Base-by-base conservation (phyloP, 2,329 filamentous ascomycete genomes). In the Chalaropsis thielavioides region DNA sequence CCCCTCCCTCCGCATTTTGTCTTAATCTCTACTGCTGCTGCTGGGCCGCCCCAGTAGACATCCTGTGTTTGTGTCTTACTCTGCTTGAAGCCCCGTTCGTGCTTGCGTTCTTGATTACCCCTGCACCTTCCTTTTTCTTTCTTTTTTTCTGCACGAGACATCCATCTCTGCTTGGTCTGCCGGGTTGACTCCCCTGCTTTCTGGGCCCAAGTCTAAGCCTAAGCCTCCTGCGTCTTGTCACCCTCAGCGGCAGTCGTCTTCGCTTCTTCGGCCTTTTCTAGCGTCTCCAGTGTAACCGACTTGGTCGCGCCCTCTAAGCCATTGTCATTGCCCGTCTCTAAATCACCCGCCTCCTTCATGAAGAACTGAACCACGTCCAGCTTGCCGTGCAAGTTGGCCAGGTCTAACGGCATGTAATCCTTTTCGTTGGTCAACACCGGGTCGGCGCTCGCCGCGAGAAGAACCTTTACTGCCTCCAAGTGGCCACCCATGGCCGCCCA, bases 401-500 rank as follows among this genome's bases (percentile, higher is more conserved):
- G 78, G 70, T 90, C 89, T 1, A 91, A 78, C 2, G 88, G 84
- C 70, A 92, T 87, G 70, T 95, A 89, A 35, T 95, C 91, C 60
- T 88, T 88, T 72, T 86, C 83, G 73, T 97, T 97, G 71, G 86
- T 86, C 40, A 90, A 77, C 11, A 85, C 85, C 3, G 91, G 85
- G 66, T 90, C 87, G 0, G 91, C 91, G 1, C 90, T 91, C 2
- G 84, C 79, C 38, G 61, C 67, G 1, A 96, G 79, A 13, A 99
- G 80, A 0, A 85, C 76, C 77, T 92, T 89, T 6, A 96, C 90
- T 2, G 85, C 83, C 5, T 86, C 83, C 2, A 97, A 77, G 71
- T 96, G 92, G 1, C 92, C 92, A 64, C 95, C 94, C 64, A 96
- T 78, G 0, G 90, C 89, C 0, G 92, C 92, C 92, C 92, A 97